These are phyloP conservation scores for Dactylellina cionopaga DNA, from an alignment of 2,329 filamentous ascomycete genomes.

Conservation along the genomic window DNA sequence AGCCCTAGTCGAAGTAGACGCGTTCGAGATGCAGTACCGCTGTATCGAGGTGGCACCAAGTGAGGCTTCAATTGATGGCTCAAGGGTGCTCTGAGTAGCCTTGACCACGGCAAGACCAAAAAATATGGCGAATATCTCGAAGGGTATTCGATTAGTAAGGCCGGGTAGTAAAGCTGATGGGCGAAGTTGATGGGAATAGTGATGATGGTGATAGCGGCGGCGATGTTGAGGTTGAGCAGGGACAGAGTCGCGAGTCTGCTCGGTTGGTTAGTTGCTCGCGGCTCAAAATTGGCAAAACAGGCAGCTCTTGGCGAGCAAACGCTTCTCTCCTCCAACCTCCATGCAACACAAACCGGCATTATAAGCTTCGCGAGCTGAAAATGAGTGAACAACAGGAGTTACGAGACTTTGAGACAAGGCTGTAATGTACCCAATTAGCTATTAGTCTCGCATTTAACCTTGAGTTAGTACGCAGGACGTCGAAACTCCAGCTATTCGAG, in stretches of 20 bases:
- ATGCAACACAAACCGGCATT: too few relatives aligned
- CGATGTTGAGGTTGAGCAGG: background rate
- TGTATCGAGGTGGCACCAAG: background rate
- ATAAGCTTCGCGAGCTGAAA: too few relatives aligned
- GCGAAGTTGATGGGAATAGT: background rate
- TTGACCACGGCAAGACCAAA: too few relatives aligned
- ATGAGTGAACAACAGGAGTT: too few relatives aligned
- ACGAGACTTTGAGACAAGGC: too few relatives aligned
- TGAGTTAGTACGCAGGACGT: too few relatives aligned
- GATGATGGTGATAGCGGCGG: background rate
- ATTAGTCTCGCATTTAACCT: too few relatives aligned
- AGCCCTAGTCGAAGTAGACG: background rate
- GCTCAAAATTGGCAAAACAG: background rate
- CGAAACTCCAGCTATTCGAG: too few relatives aligned
- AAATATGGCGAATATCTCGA: background rate
- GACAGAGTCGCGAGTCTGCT: background rate
- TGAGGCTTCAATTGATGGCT: background rate
- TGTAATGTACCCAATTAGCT: too few relatives aligned
- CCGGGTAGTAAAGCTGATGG: background rate
- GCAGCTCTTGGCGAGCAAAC: background rate
- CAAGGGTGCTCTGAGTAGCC: too few relatives aligned
- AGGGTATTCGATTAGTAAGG: background rate
- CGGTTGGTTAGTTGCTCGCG: background rate
- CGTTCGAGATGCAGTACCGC: background rate
- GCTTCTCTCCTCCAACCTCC: background rate